Evolutionary conservation across 2,329 filamentous ascomycete species (phyloP).

Genomic region (Trichoderma sp.): DNA sequence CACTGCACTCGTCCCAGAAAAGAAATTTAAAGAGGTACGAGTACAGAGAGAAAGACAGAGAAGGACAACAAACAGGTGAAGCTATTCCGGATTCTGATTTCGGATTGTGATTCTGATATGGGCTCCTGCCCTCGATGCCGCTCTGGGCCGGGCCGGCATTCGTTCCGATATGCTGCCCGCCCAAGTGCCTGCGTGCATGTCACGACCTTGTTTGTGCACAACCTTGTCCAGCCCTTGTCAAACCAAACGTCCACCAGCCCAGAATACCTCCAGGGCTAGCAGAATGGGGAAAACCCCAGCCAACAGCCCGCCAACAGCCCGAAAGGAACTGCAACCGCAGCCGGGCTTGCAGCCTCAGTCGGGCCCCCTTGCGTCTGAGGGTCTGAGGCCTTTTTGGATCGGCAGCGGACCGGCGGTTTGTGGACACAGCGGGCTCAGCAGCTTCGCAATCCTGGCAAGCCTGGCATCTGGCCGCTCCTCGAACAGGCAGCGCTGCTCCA

Average conservation of each 20-base stretch:
- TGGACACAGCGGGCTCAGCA: neutral
- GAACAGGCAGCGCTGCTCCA: neutral
- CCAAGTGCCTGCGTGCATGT: neutral
- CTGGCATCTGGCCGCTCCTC: neutral
- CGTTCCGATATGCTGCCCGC: slow-evolving; percentile 12
- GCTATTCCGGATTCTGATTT: neutral
- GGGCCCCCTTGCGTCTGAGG: slow-evolving; percentile 9
- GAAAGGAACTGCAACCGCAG: slow-evolving; percentile 1
- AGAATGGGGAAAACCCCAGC: neutral
- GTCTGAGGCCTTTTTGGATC: slow-evolving; percentile 4
- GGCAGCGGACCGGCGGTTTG: neutral
- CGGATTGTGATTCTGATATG: neutral
- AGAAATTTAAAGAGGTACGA: neutral
- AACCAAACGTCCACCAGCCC: neutral
- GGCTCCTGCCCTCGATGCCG: neutral
- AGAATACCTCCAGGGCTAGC: no score
- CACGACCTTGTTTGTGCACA: neutral
- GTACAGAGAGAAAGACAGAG: neutral
- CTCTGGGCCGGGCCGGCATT: slow-evolving; percentile 14
- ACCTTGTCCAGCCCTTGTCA: neutral
- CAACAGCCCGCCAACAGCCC: neutral
- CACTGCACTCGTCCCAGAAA: neutral
- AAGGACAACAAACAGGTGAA: neutral
- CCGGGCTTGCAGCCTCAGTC: neutral
- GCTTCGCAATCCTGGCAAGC: neutral